These are phyloP conservation scores for Beauveria bassiana DNA, from an alignment of 2,329 filamentous ascomycete genomes.

Conservation along the genomic window DNA sequence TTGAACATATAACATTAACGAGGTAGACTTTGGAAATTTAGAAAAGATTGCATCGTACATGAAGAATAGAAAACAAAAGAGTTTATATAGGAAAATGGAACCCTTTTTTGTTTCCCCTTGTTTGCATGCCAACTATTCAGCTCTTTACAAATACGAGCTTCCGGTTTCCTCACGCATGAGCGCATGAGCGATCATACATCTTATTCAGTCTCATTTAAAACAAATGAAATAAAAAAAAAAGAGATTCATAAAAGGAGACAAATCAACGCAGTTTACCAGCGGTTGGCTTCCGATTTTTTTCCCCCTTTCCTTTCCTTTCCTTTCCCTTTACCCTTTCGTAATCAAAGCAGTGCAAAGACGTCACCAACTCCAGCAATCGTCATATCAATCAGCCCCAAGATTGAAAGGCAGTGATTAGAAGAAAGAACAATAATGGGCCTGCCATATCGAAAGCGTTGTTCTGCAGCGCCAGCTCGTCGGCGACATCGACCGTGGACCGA, in stretches of 20 bases:
- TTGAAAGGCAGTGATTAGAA: neutral
- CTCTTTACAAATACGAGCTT: neutral
- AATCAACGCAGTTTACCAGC: neutral
- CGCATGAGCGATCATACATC: neutral
- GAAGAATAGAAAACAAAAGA: conserved; percentile 22
- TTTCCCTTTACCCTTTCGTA: neutral
- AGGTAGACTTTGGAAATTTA: neutral
- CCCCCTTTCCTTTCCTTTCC: neutral
- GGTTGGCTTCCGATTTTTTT: neutral
- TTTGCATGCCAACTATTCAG: neutral
- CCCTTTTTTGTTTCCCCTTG: neutral
- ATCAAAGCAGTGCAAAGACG: conserved; percentile 3
- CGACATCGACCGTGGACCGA: neutral
- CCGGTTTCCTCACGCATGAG: neutral
- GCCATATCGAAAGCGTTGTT: conserved; percentile 1
- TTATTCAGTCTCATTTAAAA: conserved; percentile 7
- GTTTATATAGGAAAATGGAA: conserved; percentile 27
- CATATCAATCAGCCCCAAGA: neutral
- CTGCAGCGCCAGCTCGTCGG: neutral
- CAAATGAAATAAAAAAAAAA: conserved; percentile 7
- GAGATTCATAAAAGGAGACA: conserved; percentile 8
- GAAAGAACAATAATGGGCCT: conserved; percentile 1
- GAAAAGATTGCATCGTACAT: conserved; percentile 9
- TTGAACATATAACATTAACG: neutral
- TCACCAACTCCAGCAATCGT: conserved; percentile 8